Percentiles rank a stretch among this genome's conserved stretches.
phyloP scores from a whole-genome alignment of 2,329 filamentous ascomycete genomes.

The Aspergillus sojae region DNA sequence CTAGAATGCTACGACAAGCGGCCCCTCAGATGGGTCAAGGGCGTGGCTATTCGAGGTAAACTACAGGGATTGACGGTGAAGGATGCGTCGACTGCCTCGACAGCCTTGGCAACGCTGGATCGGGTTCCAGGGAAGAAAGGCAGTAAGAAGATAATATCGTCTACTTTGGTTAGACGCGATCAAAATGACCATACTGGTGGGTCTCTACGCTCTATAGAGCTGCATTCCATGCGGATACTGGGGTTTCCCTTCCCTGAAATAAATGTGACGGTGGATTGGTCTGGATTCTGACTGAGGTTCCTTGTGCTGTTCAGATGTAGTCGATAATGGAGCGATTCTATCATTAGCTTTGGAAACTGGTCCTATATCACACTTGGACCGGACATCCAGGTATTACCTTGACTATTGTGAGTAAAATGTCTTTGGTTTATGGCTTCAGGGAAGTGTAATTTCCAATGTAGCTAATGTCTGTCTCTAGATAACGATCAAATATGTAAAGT shows the following conservation, averaged over 20 bases:
- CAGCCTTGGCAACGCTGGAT: neutral
- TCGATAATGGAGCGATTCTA: neutral
- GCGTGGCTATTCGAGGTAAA: constrained; percentile 38
- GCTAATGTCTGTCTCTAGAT: constrained; percentile 22
- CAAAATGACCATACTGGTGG: neutral
- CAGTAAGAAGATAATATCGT: neutral
- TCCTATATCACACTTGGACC: constrained; percentile 16
- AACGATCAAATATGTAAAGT: constrained; percentile 39
- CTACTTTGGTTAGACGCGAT: neutral
- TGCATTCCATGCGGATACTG: neutral
- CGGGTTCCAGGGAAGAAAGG: neutral
- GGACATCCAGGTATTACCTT: constrained; percentile 32
- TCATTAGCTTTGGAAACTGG: neutral
- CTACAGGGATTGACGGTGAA: constrained; percentile 30
- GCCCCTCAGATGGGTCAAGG: constrained; percentile 39
- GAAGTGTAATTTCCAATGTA: neutral
- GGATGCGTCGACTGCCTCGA: constrained; percentile 4
- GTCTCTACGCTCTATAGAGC: neutral
- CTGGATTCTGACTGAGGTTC: neutral
- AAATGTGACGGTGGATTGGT: neutral
- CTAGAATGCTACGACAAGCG: constrained; percentile 37
- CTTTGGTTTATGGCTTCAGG: neutral
- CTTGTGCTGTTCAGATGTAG: neutral
- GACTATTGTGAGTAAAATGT: constrained; percentile 33
- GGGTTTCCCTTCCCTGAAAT: neutral